Base-by-base conservation (phyloP, 225 moss, liverwort and hornwort genomes). In the Physcomitrium patens region DNA sequence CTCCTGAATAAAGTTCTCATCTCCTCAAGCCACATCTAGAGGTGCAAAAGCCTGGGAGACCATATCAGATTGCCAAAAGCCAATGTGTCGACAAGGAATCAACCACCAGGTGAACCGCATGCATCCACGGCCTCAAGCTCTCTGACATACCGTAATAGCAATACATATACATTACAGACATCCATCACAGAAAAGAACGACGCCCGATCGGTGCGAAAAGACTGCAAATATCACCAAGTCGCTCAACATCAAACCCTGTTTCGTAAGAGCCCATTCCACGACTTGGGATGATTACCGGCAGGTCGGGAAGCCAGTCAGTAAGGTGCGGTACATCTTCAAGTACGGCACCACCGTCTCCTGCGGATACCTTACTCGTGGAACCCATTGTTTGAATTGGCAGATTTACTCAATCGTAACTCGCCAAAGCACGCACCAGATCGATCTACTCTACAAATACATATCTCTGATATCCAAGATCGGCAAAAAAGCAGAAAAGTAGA, bases 271-370 rank as follows among this genome's bases (percentile, higher is more conserved):
- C 7, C 17, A 17, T 17, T 60, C 22, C 24, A 22, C 3, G 19
- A 22, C 12, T 5, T 27, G 17, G 14, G 41, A 74, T 24, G 43
- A 65, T 52, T 52, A 78, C 78, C 43, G 62, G 63, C 42, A 78
- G 65, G 12, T 78, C 28, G 14, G 71, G 71, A 12, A 78, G 72
- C 78, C 78, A 78, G 66, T 78, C 78, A 4, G 65, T 71, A 18
- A 78, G 72, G 57, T 78, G 78, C 17, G 65, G 72, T 28, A 78
- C 78, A 71, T 78, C 78, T 46, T 78, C 78, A 46, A 78, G 64
- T 12, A 57, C 5, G 15, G 78, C 78, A 12, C 78, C 78, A 54
- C 78, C 63, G 20, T 55, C 18, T 17, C 78, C 78, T 13, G 3
- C 43, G 12, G 43, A 3, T 41, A 72, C 48, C 46, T 78, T 78